phyloP scores from a whole-genome alignment of 192 early-diverging fungal genomes.

The Powellomyces hirtus region DNA sequence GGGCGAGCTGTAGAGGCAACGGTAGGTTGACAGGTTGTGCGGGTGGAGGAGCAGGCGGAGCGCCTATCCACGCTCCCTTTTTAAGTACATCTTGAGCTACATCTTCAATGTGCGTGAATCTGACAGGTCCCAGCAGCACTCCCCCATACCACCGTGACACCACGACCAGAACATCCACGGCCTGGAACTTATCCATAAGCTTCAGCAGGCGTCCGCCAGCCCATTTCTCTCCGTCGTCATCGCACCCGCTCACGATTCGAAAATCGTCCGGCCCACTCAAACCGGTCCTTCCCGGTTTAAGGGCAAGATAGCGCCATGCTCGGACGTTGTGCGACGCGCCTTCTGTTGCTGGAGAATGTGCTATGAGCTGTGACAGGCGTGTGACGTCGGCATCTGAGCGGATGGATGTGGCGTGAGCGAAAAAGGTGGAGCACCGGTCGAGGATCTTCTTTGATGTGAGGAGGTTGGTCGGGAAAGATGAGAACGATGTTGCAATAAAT shows the following conservation, averaged over 20 bases:
- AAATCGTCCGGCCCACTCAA: slow-evolving; percentile 10
- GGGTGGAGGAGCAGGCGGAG: background rate
- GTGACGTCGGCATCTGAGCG: background rate
- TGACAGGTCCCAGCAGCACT: slow-evolving; percentile 65
- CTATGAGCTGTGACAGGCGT: background rate
- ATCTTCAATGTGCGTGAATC: slow-evolving; percentile 86
- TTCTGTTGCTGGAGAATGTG: background rate
- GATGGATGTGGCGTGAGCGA: background rate
- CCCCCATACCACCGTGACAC: slow-evolving; percentile 83
- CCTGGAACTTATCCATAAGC: slow-evolving; percentile 71
- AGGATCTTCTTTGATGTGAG: background rate
- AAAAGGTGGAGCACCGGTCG: background rate
- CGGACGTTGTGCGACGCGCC: slow-evolving; percentile 7
- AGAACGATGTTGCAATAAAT: background rate
- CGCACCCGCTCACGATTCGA: slow-evolving; percentile 41
- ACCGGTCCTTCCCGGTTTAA: slow-evolving; percentile 11
- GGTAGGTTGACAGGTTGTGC: background rate
- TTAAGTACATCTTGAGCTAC: slow-evolving; percentile 68
- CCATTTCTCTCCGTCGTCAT: slow-evolving; percentile 86
- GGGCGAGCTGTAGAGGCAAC: too few relatives aligned
- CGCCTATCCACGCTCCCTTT: slow-evolving; percentile 23
- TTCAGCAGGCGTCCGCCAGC: slow-evolving; percentile 69
- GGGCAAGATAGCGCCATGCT: background rate
- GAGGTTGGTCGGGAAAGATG: background rate
- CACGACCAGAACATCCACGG: slow-evolving; percentile 71